Conservation (phyloP, 495 filamentous ascomycete species). For the Annulohypoxylon stygium region DNA sequence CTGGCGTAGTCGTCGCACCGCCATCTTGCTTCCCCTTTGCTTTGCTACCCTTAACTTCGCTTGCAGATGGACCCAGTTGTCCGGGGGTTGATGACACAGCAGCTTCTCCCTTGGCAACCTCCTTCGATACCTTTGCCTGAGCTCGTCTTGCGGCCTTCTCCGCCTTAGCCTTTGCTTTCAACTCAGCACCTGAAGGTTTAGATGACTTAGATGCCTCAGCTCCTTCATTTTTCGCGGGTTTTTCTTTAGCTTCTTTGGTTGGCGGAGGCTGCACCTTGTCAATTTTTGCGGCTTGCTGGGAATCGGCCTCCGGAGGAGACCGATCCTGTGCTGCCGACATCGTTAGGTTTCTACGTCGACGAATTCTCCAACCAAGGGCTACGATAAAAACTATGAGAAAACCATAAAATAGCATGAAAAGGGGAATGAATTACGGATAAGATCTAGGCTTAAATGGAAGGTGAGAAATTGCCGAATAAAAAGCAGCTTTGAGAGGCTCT, state of each 20-base stretch:
- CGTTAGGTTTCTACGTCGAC: slow-evolving; percentile 5
- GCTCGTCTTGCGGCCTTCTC: slow-evolving; percentile 82
- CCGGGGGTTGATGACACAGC: slow-evolving; percentile 42
- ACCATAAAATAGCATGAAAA: slow-evolving; percentile 14
- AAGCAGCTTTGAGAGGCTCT: slow-evolving; percentile 18
- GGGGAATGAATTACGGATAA: neutral
- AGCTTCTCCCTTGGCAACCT: slow-evolving; percentile 49
- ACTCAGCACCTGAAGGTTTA: slow-evolving; percentile 72
- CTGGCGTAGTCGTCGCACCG: slow-evolving; percentile 42
- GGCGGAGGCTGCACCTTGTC: slow-evolving; percentile 48
- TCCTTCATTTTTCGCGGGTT: slow-evolving; percentile 43
- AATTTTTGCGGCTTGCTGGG: slow-evolving; percentile 35
- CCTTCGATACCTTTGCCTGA: slow-evolving; percentile 67
- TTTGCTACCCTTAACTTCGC: slow-evolving; percentile 57
- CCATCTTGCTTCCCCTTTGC: slow-evolving; percentile 66
- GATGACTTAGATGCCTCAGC: slow-evolving; percentile 40
- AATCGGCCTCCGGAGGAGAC: slow-evolving; percentile 27
- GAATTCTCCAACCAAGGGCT: slow-evolving; percentile 18
- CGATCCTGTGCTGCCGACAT: slow-evolving; percentile 39
- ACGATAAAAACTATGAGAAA: slow-evolving; percentile 9
- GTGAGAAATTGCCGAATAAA: neutral
- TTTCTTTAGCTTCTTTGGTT: slow-evolving; percentile 43
- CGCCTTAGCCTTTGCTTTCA: slow-evolving; percentile 82
- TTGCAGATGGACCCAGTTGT: slow-evolving; percentile 44
- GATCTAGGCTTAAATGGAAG: neutral